A percentile compares a stretch with the other conserved stretches of the same genome.
Evolutionary conservation across 768 basidiomycete species (phyloP).

Genomic region (Panellus pusillus): DNA sequence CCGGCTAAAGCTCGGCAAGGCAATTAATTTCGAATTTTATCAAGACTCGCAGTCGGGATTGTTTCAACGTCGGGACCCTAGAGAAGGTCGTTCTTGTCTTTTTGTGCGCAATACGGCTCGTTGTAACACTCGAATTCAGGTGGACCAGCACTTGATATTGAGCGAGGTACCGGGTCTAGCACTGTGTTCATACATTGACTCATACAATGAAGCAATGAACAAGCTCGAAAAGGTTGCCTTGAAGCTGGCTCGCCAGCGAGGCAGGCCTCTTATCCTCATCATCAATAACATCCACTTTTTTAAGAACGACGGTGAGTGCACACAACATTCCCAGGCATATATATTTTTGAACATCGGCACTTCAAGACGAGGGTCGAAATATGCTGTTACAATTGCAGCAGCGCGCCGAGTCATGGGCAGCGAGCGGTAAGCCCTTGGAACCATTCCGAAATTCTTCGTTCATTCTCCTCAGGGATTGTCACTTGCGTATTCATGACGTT

Average conservation of each 20-base stretch:
- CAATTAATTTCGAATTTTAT: conserved; percentile 83
- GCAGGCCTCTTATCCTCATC: conserved; percentile 74
- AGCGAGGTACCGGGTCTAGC: conserved; percentile 54
- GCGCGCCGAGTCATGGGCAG: conserved; percentile 83
- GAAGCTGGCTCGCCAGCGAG: conserved; percentile 50
- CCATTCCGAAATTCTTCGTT: background rate
- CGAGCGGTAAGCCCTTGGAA: conserved; percentile 52
- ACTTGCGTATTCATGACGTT: conserved; percentile 80
- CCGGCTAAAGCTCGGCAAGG: conserved; percentile 80
- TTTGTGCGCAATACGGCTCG: background rate
- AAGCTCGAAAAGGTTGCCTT: conserved; percentile 88
- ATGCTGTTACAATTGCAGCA: conserved; percentile 88
- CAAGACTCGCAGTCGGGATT: conserved; percentile 80
- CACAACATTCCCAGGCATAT: too few relatives aligned
- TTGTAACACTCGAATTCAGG: conserved; percentile 32
- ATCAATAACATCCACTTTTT: conserved; percentile 80
- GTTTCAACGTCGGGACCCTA: conserved; percentile 80
- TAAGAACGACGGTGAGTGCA: conserved; percentile 58
- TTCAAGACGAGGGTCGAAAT: conserved; percentile 52
- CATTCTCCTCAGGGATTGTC: conserved; percentile 52
- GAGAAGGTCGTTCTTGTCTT: conserved; percentile 53
- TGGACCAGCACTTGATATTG: conserved; percentile 79
- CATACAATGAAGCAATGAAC: conserved; percentile 54
- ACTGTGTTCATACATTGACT: conserved; percentile 2
- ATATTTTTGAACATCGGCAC: too few relatives aligned